phyloP scores from a whole-genome alignment of 148 eudicot species.

The Hydrangea macrophylla region DNA sequence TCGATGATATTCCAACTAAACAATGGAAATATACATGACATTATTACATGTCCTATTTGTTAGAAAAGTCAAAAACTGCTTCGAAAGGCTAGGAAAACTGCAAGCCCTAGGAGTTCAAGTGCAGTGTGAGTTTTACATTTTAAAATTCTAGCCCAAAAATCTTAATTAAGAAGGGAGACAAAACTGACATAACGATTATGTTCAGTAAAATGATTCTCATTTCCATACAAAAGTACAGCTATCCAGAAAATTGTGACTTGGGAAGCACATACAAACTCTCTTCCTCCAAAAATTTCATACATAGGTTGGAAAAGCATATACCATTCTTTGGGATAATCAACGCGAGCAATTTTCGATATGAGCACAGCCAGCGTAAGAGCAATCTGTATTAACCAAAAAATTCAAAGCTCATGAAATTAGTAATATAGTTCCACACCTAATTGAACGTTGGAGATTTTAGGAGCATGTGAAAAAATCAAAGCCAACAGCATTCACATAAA shows the following conservation, averaged over 20 bases:
- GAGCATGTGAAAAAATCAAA: neutral
- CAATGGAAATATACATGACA: neutral
- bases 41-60: neutral
- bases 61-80: neutral
- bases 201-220: too few species aligned
- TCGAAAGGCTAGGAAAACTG: neutral
- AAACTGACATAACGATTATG: neutral
- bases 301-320: conserved; percentile 23
- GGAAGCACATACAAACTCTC: neutral
- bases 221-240: neutral
- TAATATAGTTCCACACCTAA: neutral
- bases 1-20: neutral
- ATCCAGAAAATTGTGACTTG: neutral
- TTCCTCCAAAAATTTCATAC: neutral
- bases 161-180: too few species aligned
- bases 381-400: conserved; percentile 55
- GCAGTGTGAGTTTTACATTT: neutral
- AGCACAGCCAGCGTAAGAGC: conserved; percentile 84
- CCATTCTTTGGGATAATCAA: conserved; percentile 95
- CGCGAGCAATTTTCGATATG: conserved; percentile 93
- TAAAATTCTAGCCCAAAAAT: neutral
- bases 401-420: conserved; percentile 4
- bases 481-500: neutral
- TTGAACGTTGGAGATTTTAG: neutral
- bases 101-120: neutral